Base-by-base conservation (phyloP, 1,284 basidiomycete genomes). In the Ganoderma lucidum region DNA sequence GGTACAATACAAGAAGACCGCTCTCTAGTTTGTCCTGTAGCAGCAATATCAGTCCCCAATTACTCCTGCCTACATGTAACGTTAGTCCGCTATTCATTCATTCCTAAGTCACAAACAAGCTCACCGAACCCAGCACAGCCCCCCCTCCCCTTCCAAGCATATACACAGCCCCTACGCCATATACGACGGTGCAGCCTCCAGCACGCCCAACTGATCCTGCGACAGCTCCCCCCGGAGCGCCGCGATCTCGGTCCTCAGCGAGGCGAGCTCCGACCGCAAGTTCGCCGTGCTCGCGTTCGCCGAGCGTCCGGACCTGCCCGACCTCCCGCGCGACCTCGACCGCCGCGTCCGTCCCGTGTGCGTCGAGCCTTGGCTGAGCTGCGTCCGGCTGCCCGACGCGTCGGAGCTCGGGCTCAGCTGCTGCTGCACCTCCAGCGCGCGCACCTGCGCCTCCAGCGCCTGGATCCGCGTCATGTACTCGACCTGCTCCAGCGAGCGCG, bases 221-320 rank as follows among this genome's bases (percentile, higher is more conserved):
- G 66, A 51, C 56, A 70, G 48, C 59, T 64, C 45, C 59, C 58
- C 62, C 1, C 69, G 69, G n/a, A 70, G 37, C 35, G 63, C 65
- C 9, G 65, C 48, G 23, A 70, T 64, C 63, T 70, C 69, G 41
- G 9, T 42, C 44, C 69, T 58, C 32, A 70, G 32, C 6, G 48
- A 44, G 4, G 51, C 32, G 28, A 70, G 65, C 51, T 70, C 69
- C 23, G n/a, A 32, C 3, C 48, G 62, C 32, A 70, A 41, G 17
- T 39, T 6, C 15, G 44, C 48, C 3, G 15, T n/a, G n/a, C 56
- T 59, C 32, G 56, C 32, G 32, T 39, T 51, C 3, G 45, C 28
- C 44, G 68, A 44, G n/a, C 42, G 59, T 9, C 59, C 44, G 14
- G 53, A 35, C 23, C 42, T 51, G 3, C 59, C 44, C 30, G 53